Conservation (phyloP, 2,329 filamentous ascomycete species). For the Botryotinia calthae region DNA sequence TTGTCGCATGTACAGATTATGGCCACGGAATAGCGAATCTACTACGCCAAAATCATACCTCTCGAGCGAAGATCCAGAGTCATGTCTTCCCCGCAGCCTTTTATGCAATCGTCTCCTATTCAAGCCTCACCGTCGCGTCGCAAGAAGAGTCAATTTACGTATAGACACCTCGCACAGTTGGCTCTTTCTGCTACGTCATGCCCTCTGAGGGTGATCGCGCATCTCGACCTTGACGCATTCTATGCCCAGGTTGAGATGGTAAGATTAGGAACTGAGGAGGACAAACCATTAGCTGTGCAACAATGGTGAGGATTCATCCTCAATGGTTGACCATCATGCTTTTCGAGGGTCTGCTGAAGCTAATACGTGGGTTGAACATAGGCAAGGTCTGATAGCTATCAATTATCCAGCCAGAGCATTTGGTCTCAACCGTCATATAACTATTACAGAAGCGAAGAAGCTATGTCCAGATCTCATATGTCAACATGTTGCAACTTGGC, state of each 20-base stretch:
- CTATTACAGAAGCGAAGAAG: conserved; percentile 77
- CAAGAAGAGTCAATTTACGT: conserved; percentile 72
- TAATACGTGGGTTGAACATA: conserved; percentile 35
- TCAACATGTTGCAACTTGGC: conserved; percentile 94
- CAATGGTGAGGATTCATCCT: conserved; percentile 62
- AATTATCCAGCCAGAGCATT: conserved; percentile 88
- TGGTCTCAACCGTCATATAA: conserved; percentile 77
- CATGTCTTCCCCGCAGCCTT: conserved; percentile 50
- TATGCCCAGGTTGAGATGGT: conserved; percentile 97
- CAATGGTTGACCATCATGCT: not conserved
- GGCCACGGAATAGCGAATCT: not conserved
- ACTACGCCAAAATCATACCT: not conserved
- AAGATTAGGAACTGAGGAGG: conserved; percentile 69
- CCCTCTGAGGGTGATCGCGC: conserved; percentile 82
- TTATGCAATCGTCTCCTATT: conserved; percentile 47
- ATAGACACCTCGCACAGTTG: conserved; percentile 76
- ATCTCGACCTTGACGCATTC: conserved; percentile 95
- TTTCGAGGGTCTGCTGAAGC: not conserved
- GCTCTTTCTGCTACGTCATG: conserved; percentile 67
- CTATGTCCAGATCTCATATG: conserved; percentile 79
- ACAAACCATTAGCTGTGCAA: conserved; percentile 84
- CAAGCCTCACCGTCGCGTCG: conserved; percentile 22
- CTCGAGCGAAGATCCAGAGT: not conserved
- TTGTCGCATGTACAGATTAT: not conserved
- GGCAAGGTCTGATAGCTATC: conserved; percentile 90